phyloP scores from a whole-genome alignment of 2,329 filamentous ascomycete genomes.

The Paecilomyces sp. region DNA sequence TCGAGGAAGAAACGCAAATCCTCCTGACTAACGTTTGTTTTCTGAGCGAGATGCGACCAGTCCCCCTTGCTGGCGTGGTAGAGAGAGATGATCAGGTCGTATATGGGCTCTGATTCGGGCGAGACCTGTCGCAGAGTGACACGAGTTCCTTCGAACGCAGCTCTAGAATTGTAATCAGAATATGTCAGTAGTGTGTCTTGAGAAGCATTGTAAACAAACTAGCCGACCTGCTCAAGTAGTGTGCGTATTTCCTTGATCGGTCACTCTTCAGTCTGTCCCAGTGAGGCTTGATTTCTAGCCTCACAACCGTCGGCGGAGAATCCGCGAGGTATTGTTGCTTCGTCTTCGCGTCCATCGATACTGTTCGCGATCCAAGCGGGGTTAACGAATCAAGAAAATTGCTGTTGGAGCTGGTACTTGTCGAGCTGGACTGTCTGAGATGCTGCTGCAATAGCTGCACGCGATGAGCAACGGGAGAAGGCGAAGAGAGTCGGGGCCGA shows the following conservation, averaged over 20 bases:
- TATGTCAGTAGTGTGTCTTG: constrained; percentile 6
- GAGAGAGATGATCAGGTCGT: constrained; percentile 69
- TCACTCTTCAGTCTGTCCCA: constrained; percentile 58
- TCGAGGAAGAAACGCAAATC: constrained; percentile 64
- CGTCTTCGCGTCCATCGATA: constrained; percentile 32
- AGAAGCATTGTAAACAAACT: background rate
- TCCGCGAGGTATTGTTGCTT: constrained; percentile 76
- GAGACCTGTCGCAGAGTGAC: constrained; percentile 76
- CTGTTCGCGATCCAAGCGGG: constrained; percentile 7
- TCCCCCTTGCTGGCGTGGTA: constrained; percentile 61
- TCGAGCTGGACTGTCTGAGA: constrained; percentile 6
- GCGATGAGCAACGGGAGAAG: constrained; percentile 9
- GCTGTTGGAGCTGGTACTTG: background rate
- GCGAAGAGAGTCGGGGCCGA: background rate
- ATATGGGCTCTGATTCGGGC: constrained; percentile 73
- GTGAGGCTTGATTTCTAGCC: constrained; percentile 84
- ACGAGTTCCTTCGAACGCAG: constrained; percentile 68
- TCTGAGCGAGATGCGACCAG: constrained; percentile 60
- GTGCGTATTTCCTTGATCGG: constrained; percentile 80
- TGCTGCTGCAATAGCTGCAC: constrained; percentile 7
- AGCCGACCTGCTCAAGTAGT: constrained; percentile 71
- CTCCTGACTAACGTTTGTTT: constrained; percentile 57
- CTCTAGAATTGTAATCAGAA: constrained; percentile 42
- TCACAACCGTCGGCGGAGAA: constrained; percentile 79
- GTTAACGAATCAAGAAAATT: constrained; percentile 1